Percentiles rank a stretch among this genome's conserved stretches.
Evolutionary conservation across 2,329 filamentous ascomycete species (phyloP).

Genomic region (Colletotrichum sp.): DNA sequence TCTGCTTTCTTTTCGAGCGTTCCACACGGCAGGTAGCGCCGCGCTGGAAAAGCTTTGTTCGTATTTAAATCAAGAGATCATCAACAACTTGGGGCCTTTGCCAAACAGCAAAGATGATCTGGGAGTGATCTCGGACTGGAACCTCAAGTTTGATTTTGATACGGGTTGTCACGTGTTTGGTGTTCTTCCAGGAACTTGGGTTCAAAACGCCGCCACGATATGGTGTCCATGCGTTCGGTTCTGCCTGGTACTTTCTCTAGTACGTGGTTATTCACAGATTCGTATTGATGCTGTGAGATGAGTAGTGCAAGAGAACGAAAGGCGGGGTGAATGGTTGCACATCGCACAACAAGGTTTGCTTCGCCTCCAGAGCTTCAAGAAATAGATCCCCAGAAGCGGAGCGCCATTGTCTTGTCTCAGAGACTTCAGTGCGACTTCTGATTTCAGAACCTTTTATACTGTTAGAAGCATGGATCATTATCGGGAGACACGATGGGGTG

Average conservation of each 20-base stretch:
- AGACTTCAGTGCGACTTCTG: background rate
- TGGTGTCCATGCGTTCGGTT: accelerated
- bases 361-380: background rate
- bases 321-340: background rate
- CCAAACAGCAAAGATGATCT: background rate
- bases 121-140: too few relatives aligned
- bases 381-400: too few relatives aligned
- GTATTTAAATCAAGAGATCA: background rate
- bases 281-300: background rate
- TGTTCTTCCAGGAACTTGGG: too few relatives aligned
- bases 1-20: too few relatives aligned
- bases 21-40: accelerated
- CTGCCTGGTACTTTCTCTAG: background rate
- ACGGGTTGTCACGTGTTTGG: accelerated
- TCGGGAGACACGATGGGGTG: background rate
- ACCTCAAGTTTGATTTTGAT: accelerated
- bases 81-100: background rate
- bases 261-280: accelerated
- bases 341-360: background rate
- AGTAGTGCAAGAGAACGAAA: background rate
- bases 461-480: background rate
- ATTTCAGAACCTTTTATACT: background rate
- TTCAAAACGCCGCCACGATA: too few relatives aligned
- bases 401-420: background rate
- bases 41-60: too few relatives aligned